A percentile compares a stretch with the other conserved stretches of the same genome.
Evolutionary conservation across 345 rosid species (phyloP).

Genomic region (Acer saccharum): DNA sequence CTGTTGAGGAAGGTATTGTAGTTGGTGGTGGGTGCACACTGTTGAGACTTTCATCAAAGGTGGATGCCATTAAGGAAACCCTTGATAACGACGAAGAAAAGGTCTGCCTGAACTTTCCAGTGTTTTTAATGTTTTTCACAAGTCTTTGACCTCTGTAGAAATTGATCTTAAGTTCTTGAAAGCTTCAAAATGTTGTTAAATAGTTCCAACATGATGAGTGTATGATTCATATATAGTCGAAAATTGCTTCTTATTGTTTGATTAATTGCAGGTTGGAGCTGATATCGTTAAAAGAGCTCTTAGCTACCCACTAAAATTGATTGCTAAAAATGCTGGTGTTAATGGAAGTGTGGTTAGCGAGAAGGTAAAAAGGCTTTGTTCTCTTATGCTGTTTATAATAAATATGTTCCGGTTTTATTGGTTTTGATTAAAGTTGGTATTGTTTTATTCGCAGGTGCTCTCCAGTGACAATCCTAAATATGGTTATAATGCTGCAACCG

Average conservation of each 20-base stretch:
- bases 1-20: slow-evolving; percentile 90
- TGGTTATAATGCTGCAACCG: slow-evolving; percentile 96
- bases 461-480: slow-evolving; percentile 61
- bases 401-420: background rate
- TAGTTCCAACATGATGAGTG: background rate
- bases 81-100: slow-evolving; percentile 90
- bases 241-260: background rate
- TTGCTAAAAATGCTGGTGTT: slow-evolving; percentile 96
- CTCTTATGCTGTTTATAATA: background rate
- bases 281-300: slow-evolving; percentile 90
- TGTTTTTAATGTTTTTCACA: background rate
- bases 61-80: slow-evolving; percentile 67
- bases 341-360: slow-evolving; percentile 96
- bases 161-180: background rate
- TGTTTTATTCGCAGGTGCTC: slow-evolving; percentile 55
- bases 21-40: slow-evolving; percentile 92
- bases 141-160: background rate
- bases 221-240: background rate
- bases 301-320: slow-evolving; percentile 85
- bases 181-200: background rate
- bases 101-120: slow-evolving; percentile 10
- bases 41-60: slow-evolving; percentile 68
- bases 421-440: background rate
- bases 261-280: slow-evolving; percentile 75
- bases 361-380: slow-evolving; percentile 46